A percentile compares a stretch with the other conserved stretches of the same genome.
Evolutionary conservation across 225 moss, liverwort and hornwort genomes (phyloP).

Genomic region (Antitrichia curtipendula): DNA sequence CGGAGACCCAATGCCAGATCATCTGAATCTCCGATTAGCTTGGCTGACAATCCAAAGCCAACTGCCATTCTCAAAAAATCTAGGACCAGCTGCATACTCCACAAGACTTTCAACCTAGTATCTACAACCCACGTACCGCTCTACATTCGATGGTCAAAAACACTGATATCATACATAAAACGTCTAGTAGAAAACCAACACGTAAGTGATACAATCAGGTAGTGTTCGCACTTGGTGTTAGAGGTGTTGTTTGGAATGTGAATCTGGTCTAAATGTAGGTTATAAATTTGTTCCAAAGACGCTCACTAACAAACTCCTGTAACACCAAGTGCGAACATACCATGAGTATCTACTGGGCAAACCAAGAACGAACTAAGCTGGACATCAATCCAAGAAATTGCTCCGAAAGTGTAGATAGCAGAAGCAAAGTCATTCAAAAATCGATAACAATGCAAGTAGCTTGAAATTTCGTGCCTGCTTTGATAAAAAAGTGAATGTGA

Average conservation of each 20-base stretch:
- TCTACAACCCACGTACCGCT: neutral
- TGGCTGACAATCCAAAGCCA: neutral
- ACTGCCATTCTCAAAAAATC: neutral
- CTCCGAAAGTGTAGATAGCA: no score
- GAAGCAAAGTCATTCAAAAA: neutral
- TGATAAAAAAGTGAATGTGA: conserved; percentile 1
- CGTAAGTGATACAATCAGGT: neutral
- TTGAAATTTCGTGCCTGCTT: neutral
- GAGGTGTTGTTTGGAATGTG: no score
- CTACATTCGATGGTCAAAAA: neutral
- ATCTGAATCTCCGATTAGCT: neutral
- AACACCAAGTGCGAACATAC: no score
- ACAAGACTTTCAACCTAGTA: neutral
- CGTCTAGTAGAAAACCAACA: neutral
- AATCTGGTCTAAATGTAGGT: no score
- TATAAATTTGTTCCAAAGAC: no score
- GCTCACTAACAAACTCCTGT: no score
- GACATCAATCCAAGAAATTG: neutral
- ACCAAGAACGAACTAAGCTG: neutral
- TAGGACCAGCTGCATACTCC: neutral
- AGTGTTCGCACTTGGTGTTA: no score
- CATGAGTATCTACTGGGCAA: neutral
- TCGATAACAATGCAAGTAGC: neutral
- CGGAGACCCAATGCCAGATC: neutral
- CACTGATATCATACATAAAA: neutral